Evolutionary conservation across 2,329 filamentous ascomycete species (phyloP).

Genomic region (Penicillium sp.): DNA sequence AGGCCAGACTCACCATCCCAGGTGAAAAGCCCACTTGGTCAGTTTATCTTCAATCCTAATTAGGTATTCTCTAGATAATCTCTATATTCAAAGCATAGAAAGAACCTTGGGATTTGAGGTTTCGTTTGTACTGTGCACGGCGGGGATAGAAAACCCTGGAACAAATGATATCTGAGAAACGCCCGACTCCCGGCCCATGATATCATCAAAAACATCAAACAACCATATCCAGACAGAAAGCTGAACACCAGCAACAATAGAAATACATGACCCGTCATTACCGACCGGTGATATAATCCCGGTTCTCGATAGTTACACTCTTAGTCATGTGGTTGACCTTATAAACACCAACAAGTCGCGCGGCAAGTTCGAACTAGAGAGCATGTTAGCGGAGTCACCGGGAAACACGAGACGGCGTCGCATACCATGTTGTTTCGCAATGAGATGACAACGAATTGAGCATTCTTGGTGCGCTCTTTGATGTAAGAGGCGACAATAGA

Average conservation of each 20-base stretch:
- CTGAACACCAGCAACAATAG: conserved; percentile 10
- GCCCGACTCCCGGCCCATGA: conserved; percentile 26
- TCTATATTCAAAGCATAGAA: background rate
- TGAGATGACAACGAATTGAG: conserved; percentile 98
- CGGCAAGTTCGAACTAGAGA: conserved; percentile 83
- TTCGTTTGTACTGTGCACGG: background rate
- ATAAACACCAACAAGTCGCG: conserved; percentile 92
- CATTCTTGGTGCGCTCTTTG: conserved; percentile 98
- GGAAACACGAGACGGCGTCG: background rate
- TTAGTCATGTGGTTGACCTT: conserved; percentile 99
- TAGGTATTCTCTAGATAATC: no score
- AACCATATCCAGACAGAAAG: conserved; percentile 21
- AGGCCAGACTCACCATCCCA: no score
- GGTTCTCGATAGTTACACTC: conserved; percentile 86
- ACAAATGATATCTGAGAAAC: conserved; percentile 17
- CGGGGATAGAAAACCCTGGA: background rate
- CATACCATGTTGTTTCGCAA: conserved; percentile 90
- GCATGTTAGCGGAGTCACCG: conserved; percentile 7
- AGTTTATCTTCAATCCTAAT: no score
- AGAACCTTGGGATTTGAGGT: background rate
- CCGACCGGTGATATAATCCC: conserved; percentile 65
- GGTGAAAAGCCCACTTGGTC: no score
- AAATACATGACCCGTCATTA: conserved; percentile 24
- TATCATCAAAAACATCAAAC: conserved; percentile 25
- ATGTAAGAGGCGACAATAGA: conserved; percentile 99